Evolutionary conservation across 2,329 filamentous ascomycete genomes (phyloP).

Genomic region (Colletotrichum ledebouriae): DNA sequence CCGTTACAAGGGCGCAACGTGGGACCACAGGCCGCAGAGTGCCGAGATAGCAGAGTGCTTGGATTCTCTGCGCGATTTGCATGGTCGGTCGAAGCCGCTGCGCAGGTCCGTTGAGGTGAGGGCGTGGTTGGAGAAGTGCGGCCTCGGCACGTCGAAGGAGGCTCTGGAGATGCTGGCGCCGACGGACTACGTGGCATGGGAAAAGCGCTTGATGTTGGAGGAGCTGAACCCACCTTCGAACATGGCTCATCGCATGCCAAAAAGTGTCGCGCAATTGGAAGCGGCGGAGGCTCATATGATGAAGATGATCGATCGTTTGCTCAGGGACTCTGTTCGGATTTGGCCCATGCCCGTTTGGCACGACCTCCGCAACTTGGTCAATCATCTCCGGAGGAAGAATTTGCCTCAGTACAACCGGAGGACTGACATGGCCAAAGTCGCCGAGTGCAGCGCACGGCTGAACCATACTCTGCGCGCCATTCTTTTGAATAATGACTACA

Average conservation of each 20-base stretch:
- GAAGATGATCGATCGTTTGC: constrained; percentile 1
- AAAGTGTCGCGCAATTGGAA: constrained; percentile 1
- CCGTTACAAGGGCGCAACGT: constrained; percentile 31
- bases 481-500: constrained; percentile 16
- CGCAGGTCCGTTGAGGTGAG: constrained; percentile 21
- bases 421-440: not conserved
- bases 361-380: constrained; percentile 36
- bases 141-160: constrained; percentile 5
- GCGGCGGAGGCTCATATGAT: not conserved
- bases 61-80: constrained; percentile 21
- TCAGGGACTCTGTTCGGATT: constrained; percentile 6
- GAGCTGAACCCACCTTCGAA: not conserved
- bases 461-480: constrained; percentile 29
- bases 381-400: constrained; percentile 12
- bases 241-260: constrained; percentile 14
- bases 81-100: not conserved
- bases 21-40: constrained; percentile 12
- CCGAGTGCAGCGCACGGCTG: constrained; percentile 15
- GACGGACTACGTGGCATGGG: constrained; percentile 16
- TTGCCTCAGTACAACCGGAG: constrained; percentile 21
- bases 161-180: not conserved
- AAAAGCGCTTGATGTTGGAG: constrained; percentile 11
- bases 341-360: not conserved
- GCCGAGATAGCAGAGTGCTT: constrained; percentile 30
- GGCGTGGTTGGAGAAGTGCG: constrained; percentile 21